Base-by-base conservation (phyloP, 2,329 filamentous ascomycete genomes). In the Calonectria honghensis region DNA sequence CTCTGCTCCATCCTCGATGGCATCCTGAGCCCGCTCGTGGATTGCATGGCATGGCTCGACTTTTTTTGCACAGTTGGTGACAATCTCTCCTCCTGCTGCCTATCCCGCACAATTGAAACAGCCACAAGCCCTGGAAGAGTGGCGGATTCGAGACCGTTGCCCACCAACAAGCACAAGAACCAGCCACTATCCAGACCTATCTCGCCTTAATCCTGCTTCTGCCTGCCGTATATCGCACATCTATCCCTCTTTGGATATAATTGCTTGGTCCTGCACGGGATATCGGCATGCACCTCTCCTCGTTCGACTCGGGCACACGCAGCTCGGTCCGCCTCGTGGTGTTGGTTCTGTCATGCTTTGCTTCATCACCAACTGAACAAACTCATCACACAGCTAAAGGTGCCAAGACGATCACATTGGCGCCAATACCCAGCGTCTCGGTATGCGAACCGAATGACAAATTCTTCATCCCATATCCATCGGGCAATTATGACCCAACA, bases 1-100 rank as follows among this genome's bases (percentile, higher is more conserved):
- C 35, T 63, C 45, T 10, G 7, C 41, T 45, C 57, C 35, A 63
- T 63, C 57, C 57, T 31, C 57, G 10, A 63, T 61, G 57, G n/a
- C n/a, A 39, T 61, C 57, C 57, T 14, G 24, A 13, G 57, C 20
- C 16, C 18, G 31, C 10, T 35, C 7, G 10, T 35, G 32, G 32
- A 57, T 57, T 18, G 31, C 32, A 32, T 32, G 14, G 10, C 45
- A 13, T 48, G 45, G n/a, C n/a, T 48, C 45, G 45, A 37, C 20
- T 59, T 35, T 24, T 24, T 24, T 59, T 32, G n/a, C 13, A n/a
- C 54, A 16, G 54, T 59, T 59, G 57, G 39, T 63, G n/a, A 48
- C 24, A 24, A 24, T 24, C n/a, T 20, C 37, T 41, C 20, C 13
- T 41, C 32, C 57, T 61, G 32, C 32, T 63, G 57, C 57, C 57